A percentile compares a stretch with the other conserved stretches of the same genome.
phyloP scores from a whole-genome alignment of 192 early-diverging fungal genomes.

The Gorgonomyces haynaldii region DNA sequence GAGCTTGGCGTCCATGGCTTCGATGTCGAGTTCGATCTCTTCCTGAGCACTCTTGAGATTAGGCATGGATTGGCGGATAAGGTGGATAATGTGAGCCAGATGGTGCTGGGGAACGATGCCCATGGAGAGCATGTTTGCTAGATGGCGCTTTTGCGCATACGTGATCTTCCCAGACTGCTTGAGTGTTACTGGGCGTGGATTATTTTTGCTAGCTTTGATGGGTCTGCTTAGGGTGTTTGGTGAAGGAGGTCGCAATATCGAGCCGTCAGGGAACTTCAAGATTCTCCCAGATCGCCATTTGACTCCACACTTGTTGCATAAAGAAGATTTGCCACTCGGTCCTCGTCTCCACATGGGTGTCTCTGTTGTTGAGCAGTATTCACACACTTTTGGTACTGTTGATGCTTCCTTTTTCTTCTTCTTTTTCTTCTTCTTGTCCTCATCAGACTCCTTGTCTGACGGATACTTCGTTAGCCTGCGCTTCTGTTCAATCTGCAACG shows the following conservation, averaged over 20 bases:
- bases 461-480: neutral
- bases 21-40: slow-evolving; percentile 33
- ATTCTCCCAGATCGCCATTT: slow-evolving; percentile 25
- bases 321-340: slow-evolving; percentile 21
- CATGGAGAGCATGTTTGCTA: slow-evolving; percentile 13
- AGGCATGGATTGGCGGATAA: slow-evolving; percentile 24
- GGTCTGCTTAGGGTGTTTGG: neutral
- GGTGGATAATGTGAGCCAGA: slow-evolving; percentile 14
- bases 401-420: slow-evolving; percentile 2
- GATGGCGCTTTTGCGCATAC: slow-evolving; percentile 18
- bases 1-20: slow-evolving; percentile 15
- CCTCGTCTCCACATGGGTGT: slow-evolving; percentile 37
- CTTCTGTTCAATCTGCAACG: neutral
- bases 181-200: too few species aligned
- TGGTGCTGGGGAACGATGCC: slow-evolving; percentile 10
- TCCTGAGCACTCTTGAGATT: slow-evolving; percentile 13
- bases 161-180: slow-evolving; percentile 12
- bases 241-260: neutral
- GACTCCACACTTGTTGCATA: slow-evolving; percentile 36
- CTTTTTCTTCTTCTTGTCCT: neutral
- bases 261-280: neutral
- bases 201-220: neutral
- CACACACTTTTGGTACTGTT: neutral
- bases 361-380: slow-evolving; percentile 18
- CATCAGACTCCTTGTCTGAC: slow-evolving; percentile 13